Evolutionary conservation across 208 protist genomes (phyloP), one percentile per base, ranked within the genome.

Genomic region (Strigomonas culicis): DNA sequence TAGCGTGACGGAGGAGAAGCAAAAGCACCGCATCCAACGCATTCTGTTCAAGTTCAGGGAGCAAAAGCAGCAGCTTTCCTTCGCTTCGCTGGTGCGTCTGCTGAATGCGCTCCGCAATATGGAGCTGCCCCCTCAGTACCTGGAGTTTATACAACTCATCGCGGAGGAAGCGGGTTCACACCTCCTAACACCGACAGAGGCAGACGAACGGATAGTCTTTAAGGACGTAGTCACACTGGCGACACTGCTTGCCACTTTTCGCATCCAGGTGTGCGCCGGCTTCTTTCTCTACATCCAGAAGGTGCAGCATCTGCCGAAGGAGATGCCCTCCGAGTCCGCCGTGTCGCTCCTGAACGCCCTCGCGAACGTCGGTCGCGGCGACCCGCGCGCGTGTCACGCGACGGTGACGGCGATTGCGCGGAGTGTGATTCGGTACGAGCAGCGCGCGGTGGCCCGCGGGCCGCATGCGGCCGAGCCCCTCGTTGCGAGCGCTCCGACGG

Each of bases 341-440:
- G 68, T 79, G 4, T 49, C 77, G n/a, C 73, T 87, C 21, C 68
- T 86, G 39, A 80, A 73, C 36, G 79, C 79, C 4, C 58, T 90
- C 13, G 61, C 77, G 2, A 69, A 68, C 13, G 56, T 76, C 36
- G 64, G 63, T n/a, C 56, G 41, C 30, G n/a, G 59, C 2, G 66
- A 75, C 41, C 58, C 66, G 19, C 57, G 47, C 19, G 22, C 27
- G 46, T 61, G 72, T 64, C 68, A 69, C 66, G 32, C 28, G n/a
- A 51, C 63, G 25, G 56, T 68, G 53, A 31, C 39, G 11, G 32
- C 58, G 36, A 53, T 71, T 46, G 66, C 67, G 50, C 36, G 8
- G 21, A 53, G 59, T 7, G 58, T 70, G 62, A 4, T 70, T 8
- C 50, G 24, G 10, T 62, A 58, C 65, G 63, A 70, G 46, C 28